Evolutionary conservation across 768 basidiomycete species (phyloP).

Genomic region (Podaxis sp.): DNA sequence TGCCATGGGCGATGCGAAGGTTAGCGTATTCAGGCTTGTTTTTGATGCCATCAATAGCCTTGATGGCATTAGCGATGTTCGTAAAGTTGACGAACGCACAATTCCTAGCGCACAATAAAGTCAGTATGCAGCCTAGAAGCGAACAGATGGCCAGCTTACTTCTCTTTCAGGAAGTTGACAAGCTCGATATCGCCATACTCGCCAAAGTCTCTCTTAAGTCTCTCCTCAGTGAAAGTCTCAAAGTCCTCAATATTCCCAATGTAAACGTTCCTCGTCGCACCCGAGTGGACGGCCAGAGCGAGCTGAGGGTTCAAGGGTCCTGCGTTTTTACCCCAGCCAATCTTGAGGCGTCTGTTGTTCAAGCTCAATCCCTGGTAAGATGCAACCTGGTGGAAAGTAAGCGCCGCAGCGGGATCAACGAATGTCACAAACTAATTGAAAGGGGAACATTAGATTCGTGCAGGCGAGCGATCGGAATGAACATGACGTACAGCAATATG

Average conservation of each 20-base stretch:
- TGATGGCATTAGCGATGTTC: conserved; percentile 92
- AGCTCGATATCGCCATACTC: conserved; percentile 97
- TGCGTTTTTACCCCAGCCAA: conserved; percentile 98
- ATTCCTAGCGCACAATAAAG: conserved; percentile 52
- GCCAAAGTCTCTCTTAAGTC: conserved; percentile 88
- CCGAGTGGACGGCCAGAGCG: conserved; percentile 86
- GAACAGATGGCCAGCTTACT: conserved; percentile 49
- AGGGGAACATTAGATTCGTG: conserved; percentile 7
- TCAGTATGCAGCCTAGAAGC: conserved; percentile 1
- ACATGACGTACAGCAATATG: conserved; percentile 80
- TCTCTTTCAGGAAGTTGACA: conserved; percentile 93
- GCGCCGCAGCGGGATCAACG: conserved; percentile 89
- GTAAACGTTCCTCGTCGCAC: conserved; percentile 96
- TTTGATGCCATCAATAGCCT: conserved; percentile 97
- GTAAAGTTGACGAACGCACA: conserved; percentile 97
- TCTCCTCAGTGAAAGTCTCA: conserved; percentile 87
- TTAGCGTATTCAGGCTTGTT: conserved; percentile 86
- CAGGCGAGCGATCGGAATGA: conserved; percentile 3
- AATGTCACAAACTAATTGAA: conserved; percentile 86
- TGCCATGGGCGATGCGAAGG: conserved; percentile 91
- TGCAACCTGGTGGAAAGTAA: conserved; percentile 93
- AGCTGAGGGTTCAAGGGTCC: conserved; percentile 83
- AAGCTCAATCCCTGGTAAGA: conserved; percentile 86
- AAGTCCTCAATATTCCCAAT: conserved; percentile 96
- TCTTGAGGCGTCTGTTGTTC: conserved; percentile 92